A percentile compares a stretch with the other conserved stretches of the same genome.
Evolutionary conservation across 345 rosid species (phyloP).

Genomic region (Erodium maritimum): DNA sequence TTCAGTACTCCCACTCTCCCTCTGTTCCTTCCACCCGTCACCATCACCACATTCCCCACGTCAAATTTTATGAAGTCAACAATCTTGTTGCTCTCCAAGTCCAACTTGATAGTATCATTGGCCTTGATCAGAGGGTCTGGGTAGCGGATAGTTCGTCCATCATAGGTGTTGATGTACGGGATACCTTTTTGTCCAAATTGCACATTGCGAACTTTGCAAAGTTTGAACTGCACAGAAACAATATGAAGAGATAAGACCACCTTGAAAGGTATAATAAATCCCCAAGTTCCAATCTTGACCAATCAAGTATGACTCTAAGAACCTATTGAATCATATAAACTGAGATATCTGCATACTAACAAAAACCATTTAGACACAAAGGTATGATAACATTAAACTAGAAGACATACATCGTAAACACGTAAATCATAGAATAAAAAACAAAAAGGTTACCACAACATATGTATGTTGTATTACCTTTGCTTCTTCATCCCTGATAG

Average conservation of each 20-base stretch:
- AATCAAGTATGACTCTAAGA: neutral
- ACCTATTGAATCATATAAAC: neutral
- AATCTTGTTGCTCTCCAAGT: neutral
- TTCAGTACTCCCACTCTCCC: slow-evolving; percentile 1
- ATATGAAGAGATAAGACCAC: too few species aligned
- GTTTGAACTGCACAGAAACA: slow-evolving; percentile 1
- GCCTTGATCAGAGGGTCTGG: slow-evolving; percentile 2
- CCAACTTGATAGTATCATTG: neutral
- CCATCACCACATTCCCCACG: neutral
- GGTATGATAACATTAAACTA: too few species aligned
- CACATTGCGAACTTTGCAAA: slow-evolving; percentile 1
- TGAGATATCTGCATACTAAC: too few species aligned
- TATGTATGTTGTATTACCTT: neutral
- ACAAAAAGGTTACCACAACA: too few species aligned
- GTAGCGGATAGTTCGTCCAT: slow-evolving; percentile 1
- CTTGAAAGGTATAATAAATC: too few species aligned
- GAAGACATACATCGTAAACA: too few species aligned
- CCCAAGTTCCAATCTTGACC: too few species aligned
- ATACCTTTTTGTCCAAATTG: slow-evolving; percentile 2
- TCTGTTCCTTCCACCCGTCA: slow-evolving; percentile 2
- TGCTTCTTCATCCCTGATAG: slow-evolving; percentile 3
- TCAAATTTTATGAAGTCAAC: slow-evolving; percentile 1
- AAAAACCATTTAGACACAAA: too few species aligned
- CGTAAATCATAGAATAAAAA: too few species aligned
- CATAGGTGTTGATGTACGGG: slow-evolving; percentile 1